Evolutionary conservation across 2,329 filamentous ascomycete species (phyloP), one percentile per base, ranked within the genome.

Genomic region (Aspergillus arachidicola): DNA sequence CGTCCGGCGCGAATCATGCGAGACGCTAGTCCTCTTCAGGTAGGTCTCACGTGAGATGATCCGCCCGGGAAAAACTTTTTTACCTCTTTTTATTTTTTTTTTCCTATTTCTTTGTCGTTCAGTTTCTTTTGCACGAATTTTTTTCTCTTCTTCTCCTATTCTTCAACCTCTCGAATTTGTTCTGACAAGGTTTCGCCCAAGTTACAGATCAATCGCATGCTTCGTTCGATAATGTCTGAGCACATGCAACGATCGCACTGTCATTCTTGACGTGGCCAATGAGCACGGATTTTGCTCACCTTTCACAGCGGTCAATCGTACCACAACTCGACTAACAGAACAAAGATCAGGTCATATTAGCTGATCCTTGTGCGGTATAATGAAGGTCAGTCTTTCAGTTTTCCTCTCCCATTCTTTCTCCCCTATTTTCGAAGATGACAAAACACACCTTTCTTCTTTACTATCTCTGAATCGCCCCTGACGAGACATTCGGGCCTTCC

Each of bases 381-480:
- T 34, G 38, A 61, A 62, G 71, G 74, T 76, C 63, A 73, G 74
- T 74, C 36, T 26, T 10, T 21, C 10, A 19, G 12, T 43, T 14
- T 21, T 59, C 55, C n/a, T 28, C 46, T 58, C 32, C 10, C 14
- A 54, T 57, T 61, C 56, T 63, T 57, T 46, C 36, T 62, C 46
- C 59, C 59, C 72, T 68, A 11, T 75, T 75, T 76, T 73, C 73
- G 67, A 84, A 83, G 87, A 89, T 89, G 87, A 88, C 82, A 88
- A 81, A 78, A 69, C 72, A 75, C 79, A 73, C 72, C 79, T 82
- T 81, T 83, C 86, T 89, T 88, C 86, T 87, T 88, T 85, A 84
- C 81, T 80, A 58, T 50, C 81, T 78, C 86, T 81, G 86, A 89
- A 76, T 88, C 87, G 87, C 82, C 86, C 86, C 82, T 89, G 87